Conservation (phyloP, 31 red algal genomes). For the Bonnemaisonia californica region DNA sequence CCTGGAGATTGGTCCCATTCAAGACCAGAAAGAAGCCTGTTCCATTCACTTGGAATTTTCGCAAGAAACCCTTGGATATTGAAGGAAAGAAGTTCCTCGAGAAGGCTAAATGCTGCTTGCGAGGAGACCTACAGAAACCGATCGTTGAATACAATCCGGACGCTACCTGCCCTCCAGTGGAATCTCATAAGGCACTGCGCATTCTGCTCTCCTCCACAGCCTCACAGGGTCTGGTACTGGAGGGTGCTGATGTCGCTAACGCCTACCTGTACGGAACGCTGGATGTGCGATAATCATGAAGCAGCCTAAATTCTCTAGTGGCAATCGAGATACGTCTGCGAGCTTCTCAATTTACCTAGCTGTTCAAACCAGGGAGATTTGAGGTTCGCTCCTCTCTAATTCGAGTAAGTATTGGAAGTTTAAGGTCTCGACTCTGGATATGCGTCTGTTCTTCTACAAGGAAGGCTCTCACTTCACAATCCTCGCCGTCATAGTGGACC, state of each 20-base stretch:
- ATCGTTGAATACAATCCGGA: not conserved
- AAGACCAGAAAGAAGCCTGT: not conserved
- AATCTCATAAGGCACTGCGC: not conserved
- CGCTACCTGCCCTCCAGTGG: not conserved
- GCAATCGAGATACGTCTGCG: too few relatives aligned
- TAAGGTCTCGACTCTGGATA: too few relatives aligned
- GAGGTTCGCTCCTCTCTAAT: too few relatives aligned
- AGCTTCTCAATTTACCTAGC: too few relatives aligned
- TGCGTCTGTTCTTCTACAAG: too few relatives aligned
- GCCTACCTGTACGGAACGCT: not conserved
- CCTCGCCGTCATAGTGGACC: too few relatives aligned
- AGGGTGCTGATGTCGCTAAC: not conserved
- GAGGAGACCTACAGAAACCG: not conserved
- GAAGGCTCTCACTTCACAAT: too few relatives aligned
- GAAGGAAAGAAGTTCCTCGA: not conserved
- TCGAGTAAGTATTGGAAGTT: too few relatives aligned
- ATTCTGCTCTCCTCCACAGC: not conserved
- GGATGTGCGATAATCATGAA: not conserved
- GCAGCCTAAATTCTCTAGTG: too few relatives aligned
- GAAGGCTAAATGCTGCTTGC: constrained; percentile 1
- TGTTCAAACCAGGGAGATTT: too few relatives aligned
- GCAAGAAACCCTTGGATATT: not conserved
- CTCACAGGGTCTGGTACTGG: not conserved
- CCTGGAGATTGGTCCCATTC: not conserved
- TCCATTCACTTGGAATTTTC: not conserved